Conservation (phyloP, 352 stramenopile species). For the Phytophthora melonis region DNA sequence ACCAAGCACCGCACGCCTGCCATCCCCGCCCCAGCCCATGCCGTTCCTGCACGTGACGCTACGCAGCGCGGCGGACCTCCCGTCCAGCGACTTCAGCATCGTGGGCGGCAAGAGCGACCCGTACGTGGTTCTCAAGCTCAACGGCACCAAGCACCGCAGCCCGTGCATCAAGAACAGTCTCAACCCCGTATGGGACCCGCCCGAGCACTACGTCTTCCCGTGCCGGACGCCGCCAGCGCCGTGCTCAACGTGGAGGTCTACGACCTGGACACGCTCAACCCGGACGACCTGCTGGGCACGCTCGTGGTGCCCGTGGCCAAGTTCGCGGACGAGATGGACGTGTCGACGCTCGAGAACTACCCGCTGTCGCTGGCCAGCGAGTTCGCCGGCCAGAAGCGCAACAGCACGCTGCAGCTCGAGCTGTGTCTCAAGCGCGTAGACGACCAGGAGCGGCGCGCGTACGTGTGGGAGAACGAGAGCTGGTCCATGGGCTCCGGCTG, state of each 20-base stretch:
- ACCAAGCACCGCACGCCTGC: constrained; percentile 2
- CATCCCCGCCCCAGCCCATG: constrained; percentile 30
- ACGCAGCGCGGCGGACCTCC: constrained; percentile 57
- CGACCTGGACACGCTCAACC: constrained; percentile 72
- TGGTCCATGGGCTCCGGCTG: constrained; percentile 61
- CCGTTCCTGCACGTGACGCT: constrained; percentile 64
- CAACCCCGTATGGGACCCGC: constrained; percentile 71
- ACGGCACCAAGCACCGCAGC: constrained; percentile 61
- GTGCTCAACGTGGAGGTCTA: constrained; percentile 68
- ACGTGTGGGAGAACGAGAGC: constrained; percentile 76
- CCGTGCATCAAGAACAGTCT: constrained; percentile 68
- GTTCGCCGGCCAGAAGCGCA: constrained; percentile 54
- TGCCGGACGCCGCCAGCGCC: constrained; percentile 49
- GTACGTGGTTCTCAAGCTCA: constrained; percentile 72
- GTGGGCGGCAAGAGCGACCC: constrained; percentile 74
- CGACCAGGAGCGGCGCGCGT: constrained; percentile 49
- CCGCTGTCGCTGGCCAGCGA: constrained; percentile 52
- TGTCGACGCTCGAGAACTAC: constrained; percentile 62
- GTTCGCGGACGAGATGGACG: constrained; percentile 52
- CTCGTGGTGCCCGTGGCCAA: constrained; percentile 62
- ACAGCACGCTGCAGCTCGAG: constrained; percentile 65
- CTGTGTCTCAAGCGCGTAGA: constrained; percentile 51
- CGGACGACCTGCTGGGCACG: constrained; percentile 70
- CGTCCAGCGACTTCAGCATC: constrained; percentile 68
- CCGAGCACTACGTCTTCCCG: constrained; percentile 70